A percentile compares a stretch with the other conserved stretches of the same genome.
These are phyloP conservation scores for Adansonia grandidieri DNA, from an alignment of 441 rosid species.

Conservation along the genomic window DNA sequence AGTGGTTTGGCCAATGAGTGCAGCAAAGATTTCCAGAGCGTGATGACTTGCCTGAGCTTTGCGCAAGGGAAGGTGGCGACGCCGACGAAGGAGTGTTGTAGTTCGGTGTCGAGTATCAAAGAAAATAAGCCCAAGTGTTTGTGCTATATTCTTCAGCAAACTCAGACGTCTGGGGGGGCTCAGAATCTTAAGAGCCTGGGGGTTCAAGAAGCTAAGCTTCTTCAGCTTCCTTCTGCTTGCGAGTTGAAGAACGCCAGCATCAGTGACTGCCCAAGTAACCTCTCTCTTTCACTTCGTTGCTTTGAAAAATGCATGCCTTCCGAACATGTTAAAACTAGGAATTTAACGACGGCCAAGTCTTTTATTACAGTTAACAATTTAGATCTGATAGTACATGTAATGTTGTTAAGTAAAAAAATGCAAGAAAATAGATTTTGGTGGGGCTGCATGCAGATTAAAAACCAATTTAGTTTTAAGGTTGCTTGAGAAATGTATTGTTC, in stretches of 20 bases:
- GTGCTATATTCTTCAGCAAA: slow-evolving; percentile 69
- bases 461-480: too few species aligned
- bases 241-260: slow-evolving; percentile 65
- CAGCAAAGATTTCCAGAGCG: slow-evolving; percentile 47
- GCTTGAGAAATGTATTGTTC: too few species aligned
- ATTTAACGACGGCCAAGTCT: too few species aligned
- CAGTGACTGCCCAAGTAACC: slow-evolving; percentile 70
- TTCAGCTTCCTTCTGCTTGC: slow-evolving; percentile 82
- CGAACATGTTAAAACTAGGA: neutral
- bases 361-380: too few species aligned
- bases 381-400: too few species aligned
- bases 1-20: slow-evolving; percentile 42
- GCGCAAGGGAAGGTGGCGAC: slow-evolving; percentile 62
- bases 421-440: too few species aligned
- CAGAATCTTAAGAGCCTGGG: slow-evolving; percentile 59
- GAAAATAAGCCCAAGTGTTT: slow-evolving; percentile 73
- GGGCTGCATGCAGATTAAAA: too few species aligned
- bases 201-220: slow-evolving; percentile 57
- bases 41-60: slow-evolving; percentile 63
- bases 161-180: slow-evolving; percentile 54
- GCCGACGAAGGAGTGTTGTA: slow-evolving; percentile 73
- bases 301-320: neutral
- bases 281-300: neutral
- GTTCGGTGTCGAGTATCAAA: slow-evolving; percentile 50
- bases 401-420: too few species aligned